A percentile compares a stretch with the other conserved stretches of the same genome.
Evolutionary conservation across 148 eudicot genomes (phyloP).

Genomic region (Euryodendron excelsum): DNA sequence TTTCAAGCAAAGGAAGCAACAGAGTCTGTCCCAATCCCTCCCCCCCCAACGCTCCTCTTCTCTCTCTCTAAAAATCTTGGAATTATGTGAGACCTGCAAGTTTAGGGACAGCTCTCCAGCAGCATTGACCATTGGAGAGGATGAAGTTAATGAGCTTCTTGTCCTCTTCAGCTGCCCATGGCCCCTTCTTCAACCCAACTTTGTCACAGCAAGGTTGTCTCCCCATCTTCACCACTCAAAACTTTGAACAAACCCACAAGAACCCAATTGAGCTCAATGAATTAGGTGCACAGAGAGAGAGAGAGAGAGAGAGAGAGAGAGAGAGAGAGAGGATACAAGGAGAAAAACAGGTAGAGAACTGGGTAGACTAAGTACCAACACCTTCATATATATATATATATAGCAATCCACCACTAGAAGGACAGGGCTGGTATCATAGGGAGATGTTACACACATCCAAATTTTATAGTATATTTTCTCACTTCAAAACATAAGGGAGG

Average conservation of each 20-base stretch:
- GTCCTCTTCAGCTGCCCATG: conserved; percentile 62
- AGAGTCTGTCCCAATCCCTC: neutral
- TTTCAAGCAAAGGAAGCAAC: neutral
- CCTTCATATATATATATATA: conserved; percentile 1
- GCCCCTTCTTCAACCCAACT: conserved; percentile 55
- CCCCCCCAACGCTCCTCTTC: too few species aligned
- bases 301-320: conserved; percentile 11
- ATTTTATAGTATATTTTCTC: too few species aligned
- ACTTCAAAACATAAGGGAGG: too few species aligned
- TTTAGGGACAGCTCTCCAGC: conserved; percentile 63
- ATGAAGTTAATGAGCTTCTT: conserved; percentile 53
- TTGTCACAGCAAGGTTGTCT: conserved; percentile 61
- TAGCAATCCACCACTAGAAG: too few species aligned
- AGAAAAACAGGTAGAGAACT: neutral
- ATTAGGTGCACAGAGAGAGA: neutral
- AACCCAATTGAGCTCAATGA: neutral
- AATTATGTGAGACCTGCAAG: conserved; percentile 47
- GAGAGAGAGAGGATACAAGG: neutral
- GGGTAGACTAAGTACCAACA: conserved; percentile 11
- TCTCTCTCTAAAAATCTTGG: too few species aligned
- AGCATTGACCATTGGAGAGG: conserved; percentile 60
- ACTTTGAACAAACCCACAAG: neutral
- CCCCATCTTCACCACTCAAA: conserved; percentile 29
- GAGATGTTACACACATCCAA: too few species aligned
- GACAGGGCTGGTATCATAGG: too few species aligned